These are phyloP conservation scores for Sphaceloma murrayae DNA, from an alignment of 2,329 filamentous ascomycete species.

Conservation along the genomic window DNA sequence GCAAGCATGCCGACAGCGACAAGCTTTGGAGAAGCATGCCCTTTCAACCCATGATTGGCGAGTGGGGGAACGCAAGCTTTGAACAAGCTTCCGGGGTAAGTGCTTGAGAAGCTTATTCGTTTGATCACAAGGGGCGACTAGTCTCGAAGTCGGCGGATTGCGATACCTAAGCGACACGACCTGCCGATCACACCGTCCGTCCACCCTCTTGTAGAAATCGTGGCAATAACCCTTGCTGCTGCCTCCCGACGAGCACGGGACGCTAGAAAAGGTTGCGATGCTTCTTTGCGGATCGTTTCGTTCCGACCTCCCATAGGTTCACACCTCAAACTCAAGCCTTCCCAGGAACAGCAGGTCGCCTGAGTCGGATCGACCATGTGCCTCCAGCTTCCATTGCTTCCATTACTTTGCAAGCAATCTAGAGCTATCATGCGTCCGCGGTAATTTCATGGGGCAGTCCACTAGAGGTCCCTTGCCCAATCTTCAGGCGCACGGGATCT, in stretches of 20 bases:
- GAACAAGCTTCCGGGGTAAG: constrained; percentile 3
- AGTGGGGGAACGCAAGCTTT: background rate
- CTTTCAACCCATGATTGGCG: background rate
- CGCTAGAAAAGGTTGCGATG: background rate
- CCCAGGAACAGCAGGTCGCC: constrained; percentile 14
- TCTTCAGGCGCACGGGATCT: constrained; percentile 7
- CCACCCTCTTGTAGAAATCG: background rate
- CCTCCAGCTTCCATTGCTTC: constrained; percentile 4
- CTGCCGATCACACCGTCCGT: constrained; percentile 11
- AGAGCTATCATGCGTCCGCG: background rate
- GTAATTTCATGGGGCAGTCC: constrained; percentile 3
- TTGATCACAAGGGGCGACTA: constrained; percentile 16
- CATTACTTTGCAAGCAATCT: background rate
- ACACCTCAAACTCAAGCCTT: constrained; percentile 13
- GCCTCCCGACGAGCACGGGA: no score
- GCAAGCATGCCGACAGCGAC: constrained; percentile 4
- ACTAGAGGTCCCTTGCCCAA: constrained; percentile 2
- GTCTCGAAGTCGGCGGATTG: constrained; percentile 2
- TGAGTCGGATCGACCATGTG: constrained; percentile 4
- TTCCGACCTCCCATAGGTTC: constrained; percentile 13
- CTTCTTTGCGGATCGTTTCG: constrained; percentile 12
- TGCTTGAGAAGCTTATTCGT: constrained; percentile 15
- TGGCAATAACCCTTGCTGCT: background rate
- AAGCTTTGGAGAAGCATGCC: constrained; percentile 13
- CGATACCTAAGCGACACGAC: constrained; percentile 16